Base-by-base conservation (phyloP, 176 grass and related monocot species). In the Rhynchospora tenuis region DNA sequence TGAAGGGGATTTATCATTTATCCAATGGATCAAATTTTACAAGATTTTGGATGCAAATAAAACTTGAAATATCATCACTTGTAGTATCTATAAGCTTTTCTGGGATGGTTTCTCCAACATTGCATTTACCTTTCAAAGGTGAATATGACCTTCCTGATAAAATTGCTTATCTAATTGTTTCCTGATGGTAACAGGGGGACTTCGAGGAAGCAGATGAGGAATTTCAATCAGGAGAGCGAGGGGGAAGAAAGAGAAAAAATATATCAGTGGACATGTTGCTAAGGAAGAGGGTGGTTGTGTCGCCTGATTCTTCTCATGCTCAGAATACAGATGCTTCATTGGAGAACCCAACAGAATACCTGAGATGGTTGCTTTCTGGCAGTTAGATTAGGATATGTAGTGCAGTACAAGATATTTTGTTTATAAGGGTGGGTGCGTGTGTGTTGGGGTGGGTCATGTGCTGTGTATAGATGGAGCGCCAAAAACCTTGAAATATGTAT, bases 231-330 rank as follows among this genome's bases (percentile, higher is more conserved):
- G 12, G 80, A 6, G 80, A 82, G 60, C 19, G 80, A 82, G 80
- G 80, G 17, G 80, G 80, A 19, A 82, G 80, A 66, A 82, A 82
- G 80, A 82, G 80, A 54, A 82, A 82, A 24, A 46, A 64, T 66
- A 16, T 82, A 24, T 66, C 80, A 1, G 23, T 67, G 65, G 80
- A 82, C 6, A 64, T 67, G 80, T 28, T 82, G 61, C 31, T 48
- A 82, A 68, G 80, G n/a, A 82, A 82, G 61, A 52, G 80, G 47
- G 59, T 82, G 23, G 80, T n/a, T 65, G 45, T 82, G 38, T 51
- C 43, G 0, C 43, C 44, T 68, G 63, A 67, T 82, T 66, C 63
- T 24, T 23, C 43, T 67, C 61, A 19, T 11, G 22, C 15, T 50
- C 13, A 31, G 26, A 16, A 11, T 55, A 14, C 26, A 0, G 17